These are phyloP conservation scores for Mycena metata DNA, from an alignment of 768 basidiomycete genomes.

Conservation along the genomic window DNA sequence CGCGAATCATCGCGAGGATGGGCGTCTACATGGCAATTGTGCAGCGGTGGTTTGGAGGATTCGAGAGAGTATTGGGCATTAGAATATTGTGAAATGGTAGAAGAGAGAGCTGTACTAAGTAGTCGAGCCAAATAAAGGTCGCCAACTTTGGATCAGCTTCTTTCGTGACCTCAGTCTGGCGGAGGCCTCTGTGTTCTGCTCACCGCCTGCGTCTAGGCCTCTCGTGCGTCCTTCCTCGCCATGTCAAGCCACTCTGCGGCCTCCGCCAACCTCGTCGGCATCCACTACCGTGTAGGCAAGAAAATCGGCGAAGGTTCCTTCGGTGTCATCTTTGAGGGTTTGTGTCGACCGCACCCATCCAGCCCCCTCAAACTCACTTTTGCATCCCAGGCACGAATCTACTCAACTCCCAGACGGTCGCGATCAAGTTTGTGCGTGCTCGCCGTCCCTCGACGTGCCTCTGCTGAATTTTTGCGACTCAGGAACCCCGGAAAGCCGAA, in stretches of 20 bases:
- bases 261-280: constrained; percentile 86
- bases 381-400: constrained; percentile 86
- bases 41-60: too few species aligned
- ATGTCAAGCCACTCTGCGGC: constrained; percentile 74
- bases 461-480: constrained; percentile 24
- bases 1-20: too few species aligned
- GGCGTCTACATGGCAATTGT: too few species aligned
- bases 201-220: too few species aligned
- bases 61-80: too few species aligned
- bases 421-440: constrained; percentile 97
- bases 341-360: constrained; percentile 26
- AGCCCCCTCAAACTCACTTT: constrained; percentile 20
- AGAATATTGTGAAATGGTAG: too few species aligned
- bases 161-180: too few species aligned
- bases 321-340: constrained; percentile 95
- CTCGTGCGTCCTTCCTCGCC: constrained; percentile 33
- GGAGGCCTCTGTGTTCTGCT: too few species aligned
- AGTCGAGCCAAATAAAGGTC: too few species aligned
- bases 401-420: constrained; percentile 97
- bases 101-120: too few species aligned
- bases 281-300: constrained; percentile 98
- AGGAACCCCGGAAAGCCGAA: constrained; percentile 95
- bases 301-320: constrained; percentile 99
- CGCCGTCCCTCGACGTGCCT: constrained; percentile 15
- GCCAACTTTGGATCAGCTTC: too few species aligned